Evolutionary conservation across 208 protist species (phyloP).

Genomic region (Acanthamoeba royreba): DNA sequence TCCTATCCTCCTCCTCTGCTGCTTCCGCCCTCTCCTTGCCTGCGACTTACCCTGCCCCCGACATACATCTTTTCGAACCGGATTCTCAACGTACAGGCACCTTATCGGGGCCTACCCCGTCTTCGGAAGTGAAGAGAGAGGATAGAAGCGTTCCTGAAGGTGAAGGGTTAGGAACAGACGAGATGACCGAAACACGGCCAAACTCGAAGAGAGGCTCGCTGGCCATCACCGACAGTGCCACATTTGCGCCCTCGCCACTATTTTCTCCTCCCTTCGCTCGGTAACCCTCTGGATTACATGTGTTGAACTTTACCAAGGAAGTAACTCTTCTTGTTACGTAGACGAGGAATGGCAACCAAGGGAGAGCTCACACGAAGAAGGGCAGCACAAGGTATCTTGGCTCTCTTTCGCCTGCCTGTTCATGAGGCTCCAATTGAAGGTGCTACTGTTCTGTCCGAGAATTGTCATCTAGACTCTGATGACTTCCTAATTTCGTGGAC

Average conservation of each 20-base stretch:
- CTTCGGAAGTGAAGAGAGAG: too few species aligned
- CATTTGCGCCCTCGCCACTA: background rate
- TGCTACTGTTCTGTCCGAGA: background rate
- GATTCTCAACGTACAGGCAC: background rate
- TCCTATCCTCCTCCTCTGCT: background rate
- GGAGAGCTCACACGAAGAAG: background rate
- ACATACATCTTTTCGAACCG: background rate
- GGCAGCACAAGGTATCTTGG: background rate
- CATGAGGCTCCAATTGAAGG: background rate
- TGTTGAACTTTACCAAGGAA: too few species aligned
- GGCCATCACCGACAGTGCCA: too few species aligned
- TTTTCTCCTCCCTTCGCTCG: background rate
- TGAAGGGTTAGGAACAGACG: too few species aligned
- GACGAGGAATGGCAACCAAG: background rate
- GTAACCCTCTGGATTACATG: too few species aligned
- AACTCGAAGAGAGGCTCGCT: too few species aligned
- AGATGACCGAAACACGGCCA: too few species aligned
- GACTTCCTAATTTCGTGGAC: background rate
- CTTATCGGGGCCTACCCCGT: too few species aligned
- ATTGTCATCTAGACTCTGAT: background rate
- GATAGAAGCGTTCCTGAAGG: too few species aligned
- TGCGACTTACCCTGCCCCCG: background rate
- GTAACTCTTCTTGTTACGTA: too few species aligned
- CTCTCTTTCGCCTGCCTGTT: background rate
- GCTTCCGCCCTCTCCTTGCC: background rate